A percentile compares a stretch with the other conserved stretches of the same genome.
These are phyloP conservation scores for Stachybotrys elegans DNA, from an alignment of 2,329 filamentous ascomycete genomes.

Conservation along the genomic window DNA sequence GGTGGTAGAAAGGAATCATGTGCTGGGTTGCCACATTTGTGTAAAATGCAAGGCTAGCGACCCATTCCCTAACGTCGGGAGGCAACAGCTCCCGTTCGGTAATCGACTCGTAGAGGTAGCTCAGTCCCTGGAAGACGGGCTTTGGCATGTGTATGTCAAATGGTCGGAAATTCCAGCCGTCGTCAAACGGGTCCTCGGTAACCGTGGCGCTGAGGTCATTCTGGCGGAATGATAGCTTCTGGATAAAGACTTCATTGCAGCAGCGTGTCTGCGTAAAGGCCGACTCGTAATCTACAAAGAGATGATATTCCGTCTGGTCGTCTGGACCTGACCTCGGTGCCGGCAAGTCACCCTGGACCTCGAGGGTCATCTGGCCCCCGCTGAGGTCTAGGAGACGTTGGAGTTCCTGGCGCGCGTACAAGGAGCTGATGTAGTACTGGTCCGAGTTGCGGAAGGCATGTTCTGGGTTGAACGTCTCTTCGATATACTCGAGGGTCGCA, in stretches of 20 bases:
- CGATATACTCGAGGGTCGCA: slow-evolving; percentile 8
- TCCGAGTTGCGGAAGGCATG: slow-evolving; percentile 13
- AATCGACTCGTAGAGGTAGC: slow-evolving; percentile 9
- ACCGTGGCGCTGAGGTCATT: slow-evolving; percentile 23
- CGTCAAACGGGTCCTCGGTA: slow-evolving; percentile 7
- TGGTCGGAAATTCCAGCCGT: slow-evolving; percentile 5
- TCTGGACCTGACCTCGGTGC: neutral
- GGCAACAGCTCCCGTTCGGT: neutral
- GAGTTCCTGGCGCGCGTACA: slow-evolving; percentile 18
- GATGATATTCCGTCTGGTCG: neutral
- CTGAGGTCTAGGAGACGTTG: slow-evolving; percentile 7
- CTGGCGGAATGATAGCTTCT: slow-evolving; percentile 34
- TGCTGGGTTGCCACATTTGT: slow-evolving; percentile 16
- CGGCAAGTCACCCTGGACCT: neutral
- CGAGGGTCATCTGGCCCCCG: neutral
- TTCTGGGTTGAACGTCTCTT: slow-evolving; percentile 4
- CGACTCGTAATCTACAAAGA: neutral
- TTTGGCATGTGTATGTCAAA: slow-evolving; percentile 17
- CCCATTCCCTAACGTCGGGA: slow-evolving; percentile 8
- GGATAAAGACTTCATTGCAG: slow-evolving; percentile 40
- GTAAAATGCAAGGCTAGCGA: slow-evolving; percentile 9
- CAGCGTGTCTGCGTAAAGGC: slow-evolving; percentile 30
- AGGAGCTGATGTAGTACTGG: slow-evolving; percentile 13
- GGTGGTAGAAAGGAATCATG: slow-evolving; percentile 18
- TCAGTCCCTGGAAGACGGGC: slow-evolving; percentile 5